Base-by-base conservation (phyloP, 352 stramenopile genomes). In the Pythium volutum region DNA sequence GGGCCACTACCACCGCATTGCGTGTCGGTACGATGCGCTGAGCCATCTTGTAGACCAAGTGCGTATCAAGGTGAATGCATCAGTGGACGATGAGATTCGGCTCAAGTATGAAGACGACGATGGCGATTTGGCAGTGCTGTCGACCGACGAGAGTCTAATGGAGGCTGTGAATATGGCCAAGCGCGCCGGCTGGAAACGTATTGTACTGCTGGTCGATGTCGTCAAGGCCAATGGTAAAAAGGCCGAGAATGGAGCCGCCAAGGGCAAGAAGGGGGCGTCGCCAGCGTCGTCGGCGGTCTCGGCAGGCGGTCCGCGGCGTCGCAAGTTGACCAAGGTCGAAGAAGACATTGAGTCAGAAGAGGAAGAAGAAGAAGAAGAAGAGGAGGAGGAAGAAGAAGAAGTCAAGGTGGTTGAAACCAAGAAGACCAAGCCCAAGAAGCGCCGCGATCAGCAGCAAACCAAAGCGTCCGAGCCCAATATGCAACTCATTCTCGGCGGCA, bases 61-160 rank as follows among this genome's bases (percentile, higher is more conserved):
- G 43, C 84, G 84, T 8, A 71, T 81, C 56, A 95, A 96, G 69
- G 90, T 96, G 81, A 75, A 80, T 1, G 66, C 89, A 0, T 64
- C 72, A 4, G 47, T 72, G 0, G 70, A 74, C 4, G 84, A 92
- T 38, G 77, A 90, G 3, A 46, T 96, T 15, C 79, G 80, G 0
- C 67, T 96, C 16, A 94, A 92, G 71, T 96, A 95, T 60, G 83
- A 95, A 61, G 87, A 96, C 59, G 87, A 96, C 47, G 87, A 96
- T 59, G 87, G 87, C 15, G 87, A 96, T 63, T 55, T 93, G 34
- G 84, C 84, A 14, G 73, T 96, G 47, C 71, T 96, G 42, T 93
- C 82, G 39, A 88, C 84, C 7, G 84, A 96, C 62, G 83, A 93
- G 60, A 95, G 85, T 63, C 67, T 96, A 45, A 63, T 93, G 16